Evolutionary conservation across 306 rosid species (phyloP), one percentile per base, ranked within the genome.

Genomic region (Cercis canadensis): DNA sequence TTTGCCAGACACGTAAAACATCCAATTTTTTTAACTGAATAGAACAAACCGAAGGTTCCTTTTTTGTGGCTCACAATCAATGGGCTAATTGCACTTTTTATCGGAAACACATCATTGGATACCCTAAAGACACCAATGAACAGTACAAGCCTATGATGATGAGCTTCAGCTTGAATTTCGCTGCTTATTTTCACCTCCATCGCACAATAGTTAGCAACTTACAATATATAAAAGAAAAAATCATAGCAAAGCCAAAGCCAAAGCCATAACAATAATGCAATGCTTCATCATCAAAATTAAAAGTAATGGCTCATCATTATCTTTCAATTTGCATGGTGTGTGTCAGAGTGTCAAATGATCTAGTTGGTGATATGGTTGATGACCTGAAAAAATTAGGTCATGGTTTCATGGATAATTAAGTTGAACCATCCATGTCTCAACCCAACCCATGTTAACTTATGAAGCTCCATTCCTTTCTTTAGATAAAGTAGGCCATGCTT

Each of bases 361-460:
- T 3, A 24, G 29, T 3, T 24, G 29, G 56, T 16, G 33, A 13
- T 5, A 29, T 51, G 17, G n/a, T 40, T 75, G 49, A 21, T 57
- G 60, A 75, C 73, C 83, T 13, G 81, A 75, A 82, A 74, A 82
- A 74, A 74, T 78, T 78, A 82, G 86, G 86, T 78, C 75, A 44
- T 15, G 39, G 29, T 45, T 46, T 55, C 32, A 9, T 15, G 2
- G 67, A 18, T 31, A 39, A 73, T 50, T 13, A 44, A 34, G 3
- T 24, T 24, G 2, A 24, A 24, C n/a, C n/a, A n/a, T n/a, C n/a
- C 12, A 54, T 46, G 32, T 43, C 40, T 24, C 29, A 3, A 24
- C 44, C 65, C 71, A 53, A 45, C 61, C 59, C 71, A 67, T 33
- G 59, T 32, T 36, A 8, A n/a, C n/a, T 43, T 19, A n/a, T 32